A percentile compares a stretch with the other conserved stretches of the same genome.
Evolutionary conservation across 345 rosid species (phyloP).

Genomic region (Heritiera fomes): DNA sequence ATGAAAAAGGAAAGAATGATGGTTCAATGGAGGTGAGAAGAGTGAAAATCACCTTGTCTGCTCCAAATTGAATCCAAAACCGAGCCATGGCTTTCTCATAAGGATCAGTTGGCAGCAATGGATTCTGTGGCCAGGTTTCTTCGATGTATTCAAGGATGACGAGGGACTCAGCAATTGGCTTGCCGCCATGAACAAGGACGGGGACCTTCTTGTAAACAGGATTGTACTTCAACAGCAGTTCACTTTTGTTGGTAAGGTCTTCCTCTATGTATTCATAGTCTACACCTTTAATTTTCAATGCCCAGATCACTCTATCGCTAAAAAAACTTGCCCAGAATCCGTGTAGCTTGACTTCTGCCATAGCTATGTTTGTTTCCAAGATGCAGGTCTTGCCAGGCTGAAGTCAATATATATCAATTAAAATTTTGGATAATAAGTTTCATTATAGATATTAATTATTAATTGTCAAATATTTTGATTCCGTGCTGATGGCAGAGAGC

Average conservation of each 20-base stretch:
- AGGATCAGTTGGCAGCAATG: constrained; percentile 21
- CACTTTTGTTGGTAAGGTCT: constrained; percentile 12
- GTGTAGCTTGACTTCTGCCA: constrained; percentile 16
- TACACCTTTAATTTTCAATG: constrained; percentile 20
- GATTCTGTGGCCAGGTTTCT: constrained; percentile 21
- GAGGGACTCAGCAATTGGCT: constrained; percentile 22
- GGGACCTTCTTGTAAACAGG: constrained; percentile 23
- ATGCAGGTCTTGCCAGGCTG: not conserved
- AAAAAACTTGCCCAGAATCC: constrained; percentile 20
- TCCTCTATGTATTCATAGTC: constrained; percentile 22
- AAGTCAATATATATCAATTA: not conserved
- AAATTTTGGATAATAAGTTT: not conserved
- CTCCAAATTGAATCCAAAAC: constrained; percentile 19
- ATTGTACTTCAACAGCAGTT: constrained; percentile 13
- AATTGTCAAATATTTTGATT: no score
- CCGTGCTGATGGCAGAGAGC: no score
- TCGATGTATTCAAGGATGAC: constrained; percentile 26
- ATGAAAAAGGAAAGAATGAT: not conserved
- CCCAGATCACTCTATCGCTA: constrained; percentile 20
- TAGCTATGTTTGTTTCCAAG: not conserved
- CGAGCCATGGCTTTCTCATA: constrained; percentile 23
- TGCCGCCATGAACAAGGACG: constrained; percentile 17
- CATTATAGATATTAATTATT: no score
- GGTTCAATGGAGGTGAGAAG: not conserved
- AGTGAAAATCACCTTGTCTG: constrained; percentile 1